Conservation (phyloP, 2,329 filamentous ascomycete genomes). For the Lachnellula willkommii region DNA sequence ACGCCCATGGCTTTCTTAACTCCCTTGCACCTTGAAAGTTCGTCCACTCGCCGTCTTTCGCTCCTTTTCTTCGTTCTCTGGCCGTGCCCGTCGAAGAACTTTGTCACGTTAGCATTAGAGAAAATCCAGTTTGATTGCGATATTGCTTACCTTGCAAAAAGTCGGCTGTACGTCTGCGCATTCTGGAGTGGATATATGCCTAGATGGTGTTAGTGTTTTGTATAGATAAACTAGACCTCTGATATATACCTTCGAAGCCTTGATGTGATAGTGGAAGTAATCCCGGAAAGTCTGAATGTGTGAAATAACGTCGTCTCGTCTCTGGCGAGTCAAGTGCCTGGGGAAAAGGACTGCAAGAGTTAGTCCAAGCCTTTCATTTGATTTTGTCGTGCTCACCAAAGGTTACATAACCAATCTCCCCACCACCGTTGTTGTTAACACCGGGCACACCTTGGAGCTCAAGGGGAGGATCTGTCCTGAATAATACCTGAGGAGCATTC, state of each 20-base stretch:
- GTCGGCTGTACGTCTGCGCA: conserved; percentile 95
- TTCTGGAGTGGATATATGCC: conserved; percentile 97
- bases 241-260: conserved; percentile 74
- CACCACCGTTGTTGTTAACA: conserved; percentile 67
- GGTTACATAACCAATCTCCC: conserved; percentile 94
- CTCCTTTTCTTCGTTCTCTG: conserved; percentile 95
- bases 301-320: conserved; percentile 91
- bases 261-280: conserved; percentile 99
- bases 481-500: conserved; percentile 95
- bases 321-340: conserved; percentile 82
- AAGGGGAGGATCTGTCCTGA: conserved; percentile 88
- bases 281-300: conserved; percentile 99
- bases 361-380: conserved; percentile 17
- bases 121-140: not conserved
- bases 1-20: conserved; percentile 13
- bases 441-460: conserved; percentile 85
- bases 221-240: not conserved
- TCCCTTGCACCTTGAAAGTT: conserved; percentile 60
- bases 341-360: conserved; percentile 75
- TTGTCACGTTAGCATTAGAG: conserved; percentile 32
- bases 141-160: conserved; percentile 79
- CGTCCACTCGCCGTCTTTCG: conserved; percentile 95
- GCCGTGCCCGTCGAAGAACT: conserved; percentile 94
- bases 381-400: conserved; percentile 63
- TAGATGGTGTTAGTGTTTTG: conserved; percentile 26